Percentiles rank a stretch among this genome's conserved stretches.
Conservation (phyloP, 202 grass and related monocot species). For the Musa balbisiana region DNA sequence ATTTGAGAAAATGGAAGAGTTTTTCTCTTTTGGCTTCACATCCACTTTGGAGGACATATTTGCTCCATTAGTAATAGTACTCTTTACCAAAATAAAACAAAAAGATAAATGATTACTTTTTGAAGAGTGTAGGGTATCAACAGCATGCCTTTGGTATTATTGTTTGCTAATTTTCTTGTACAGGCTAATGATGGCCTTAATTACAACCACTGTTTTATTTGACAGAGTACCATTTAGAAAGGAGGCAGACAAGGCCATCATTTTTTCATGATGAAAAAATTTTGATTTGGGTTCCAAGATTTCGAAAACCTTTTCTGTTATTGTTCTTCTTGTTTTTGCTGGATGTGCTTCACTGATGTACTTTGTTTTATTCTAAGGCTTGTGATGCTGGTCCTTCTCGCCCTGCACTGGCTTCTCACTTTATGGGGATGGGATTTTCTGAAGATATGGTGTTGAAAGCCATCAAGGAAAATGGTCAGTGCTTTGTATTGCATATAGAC, state of each 20-base stretch:
- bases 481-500: background rate
- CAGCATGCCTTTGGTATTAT: no score
- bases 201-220: background rate
- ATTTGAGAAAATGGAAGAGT: no score
- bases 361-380: conserved; percentile 29
- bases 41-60: no score
- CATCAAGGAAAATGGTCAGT: conserved; percentile 36
- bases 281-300: background rate
- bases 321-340: background rate
- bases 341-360: background rate
- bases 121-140: no score
- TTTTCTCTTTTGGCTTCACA: no score
- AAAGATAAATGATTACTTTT: no score
- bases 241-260: background rate
- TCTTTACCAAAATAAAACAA: no score
- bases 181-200: background rate
- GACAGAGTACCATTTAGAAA: background rate
- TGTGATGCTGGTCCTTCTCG: conserved; percentile 24
- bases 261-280: background rate
- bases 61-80: no score
- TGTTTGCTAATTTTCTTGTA: no score
- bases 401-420: conserved; percentile 27
- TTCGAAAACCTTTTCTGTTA: background rate
- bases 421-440: conserved; percentile 65
- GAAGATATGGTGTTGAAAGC: conserved; percentile 46